Conservation (phyloP, 306 rosid species). For the Lathyrus oleraceus region DNA sequence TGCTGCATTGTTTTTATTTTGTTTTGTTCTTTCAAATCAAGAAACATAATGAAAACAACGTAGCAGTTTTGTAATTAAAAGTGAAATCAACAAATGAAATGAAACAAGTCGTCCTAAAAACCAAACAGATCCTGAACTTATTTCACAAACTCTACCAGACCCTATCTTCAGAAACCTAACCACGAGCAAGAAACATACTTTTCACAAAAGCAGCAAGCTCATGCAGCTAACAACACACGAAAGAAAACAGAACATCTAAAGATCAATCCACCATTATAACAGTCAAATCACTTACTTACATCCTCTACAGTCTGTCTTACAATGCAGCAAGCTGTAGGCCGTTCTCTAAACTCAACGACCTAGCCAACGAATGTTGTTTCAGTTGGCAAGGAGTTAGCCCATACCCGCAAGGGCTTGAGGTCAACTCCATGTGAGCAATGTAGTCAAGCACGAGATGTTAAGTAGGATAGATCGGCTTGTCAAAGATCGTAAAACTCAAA, state of each 20-base stretch:
- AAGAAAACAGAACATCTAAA: slow-evolving; percentile 2
- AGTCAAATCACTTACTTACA: not conserved
- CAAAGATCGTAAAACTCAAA: no score
- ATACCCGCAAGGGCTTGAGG: no score
- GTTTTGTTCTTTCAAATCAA: not conserved
- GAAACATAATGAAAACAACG: not conserved
- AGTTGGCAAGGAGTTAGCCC: no score
- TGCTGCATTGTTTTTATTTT: no score
- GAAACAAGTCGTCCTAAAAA: not conserved
- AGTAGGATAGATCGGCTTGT: no score
- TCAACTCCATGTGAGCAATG: no score
- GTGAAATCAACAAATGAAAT: not conserved
- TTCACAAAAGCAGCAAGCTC: slow-evolving; percentile 20
- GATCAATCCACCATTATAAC: not conserved
- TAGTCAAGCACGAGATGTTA: no score
- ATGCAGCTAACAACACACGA: not conserved
- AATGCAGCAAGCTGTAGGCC: not conserved
- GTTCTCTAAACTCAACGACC: not conserved
- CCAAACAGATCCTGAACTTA: not conserved
- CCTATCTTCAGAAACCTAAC: not conserved
- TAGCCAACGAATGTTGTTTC: no score
- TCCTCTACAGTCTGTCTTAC: not conserved
- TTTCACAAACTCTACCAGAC: slow-evolving; percentile 3
- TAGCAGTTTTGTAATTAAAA: not conserved
- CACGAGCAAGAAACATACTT: not conserved